phyloP scores from a whole-genome alignment of 169 alveolate species.

The Plasmodium billcollinsi region DNA sequence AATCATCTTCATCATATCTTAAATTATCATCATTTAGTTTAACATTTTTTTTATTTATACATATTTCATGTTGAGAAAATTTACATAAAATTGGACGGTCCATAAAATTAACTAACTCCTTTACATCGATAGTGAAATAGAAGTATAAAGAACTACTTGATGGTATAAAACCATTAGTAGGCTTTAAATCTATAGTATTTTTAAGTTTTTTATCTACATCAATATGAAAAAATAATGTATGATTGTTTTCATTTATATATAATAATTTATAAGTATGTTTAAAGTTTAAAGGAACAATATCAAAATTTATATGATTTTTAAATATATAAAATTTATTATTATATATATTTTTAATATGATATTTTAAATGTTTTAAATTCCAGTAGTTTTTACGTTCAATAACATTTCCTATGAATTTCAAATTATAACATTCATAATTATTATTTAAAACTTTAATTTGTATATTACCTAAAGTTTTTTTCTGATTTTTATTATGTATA shows the following conservation, averaged over 20 bases:
- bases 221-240: slow-evolving; percentile 47
- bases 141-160: slow-evolving; percentile 44
- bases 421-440: slow-evolving; percentile 66
- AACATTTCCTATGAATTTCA: slow-evolving; percentile 63
- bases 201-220: slow-evolving; percentile 70
- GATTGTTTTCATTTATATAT: slow-evolving; percentile 48
- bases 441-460: slow-evolving; percentile 44
- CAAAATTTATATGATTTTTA: slow-evolving; percentile 71
- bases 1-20: slow-evolving; percentile 23
- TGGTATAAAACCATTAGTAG: slow-evolving; percentile 40
- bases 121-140: slow-evolving; percentile 30
- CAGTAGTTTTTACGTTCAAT: slow-evolving; percentile 58
- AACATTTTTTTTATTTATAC: slow-evolving; percentile 19
- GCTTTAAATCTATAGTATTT: slow-evolving; percentile 21
- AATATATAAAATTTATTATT: slow-evolving; percentile 31
- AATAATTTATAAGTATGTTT: slow-evolving; percentile 33
- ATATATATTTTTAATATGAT: slow-evolving; percentile 30
- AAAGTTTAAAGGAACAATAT: slow-evolving; percentile 60
- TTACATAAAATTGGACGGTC: slow-evolving; percentile 38
- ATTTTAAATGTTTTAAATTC: slow-evolving; percentile 60
- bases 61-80: slow-evolving; percentile 23
- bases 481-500: background rate
- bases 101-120: slow-evolving; percentile 39
- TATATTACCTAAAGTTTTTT: slow-evolving; percentile 48
- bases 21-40: slow-evolving; percentile 28